Base-by-base conservation (phyloP, 345 rosid genomes). In the Bruguiera sexangula region DNA sequence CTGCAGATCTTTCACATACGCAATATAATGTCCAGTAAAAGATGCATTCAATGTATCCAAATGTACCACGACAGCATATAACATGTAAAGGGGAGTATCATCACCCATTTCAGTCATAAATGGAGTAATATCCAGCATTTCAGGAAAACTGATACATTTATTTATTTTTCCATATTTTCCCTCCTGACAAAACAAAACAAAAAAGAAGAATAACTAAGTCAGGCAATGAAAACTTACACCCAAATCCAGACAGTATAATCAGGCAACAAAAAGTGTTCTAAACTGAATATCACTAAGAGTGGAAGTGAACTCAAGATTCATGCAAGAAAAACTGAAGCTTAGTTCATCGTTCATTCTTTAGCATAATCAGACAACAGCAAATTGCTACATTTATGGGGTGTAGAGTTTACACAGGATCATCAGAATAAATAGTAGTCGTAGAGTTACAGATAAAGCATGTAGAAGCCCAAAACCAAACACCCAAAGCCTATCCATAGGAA, bases 11-110 rank as follows among this genome's bases (percentile, higher is more conserved):
- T 86, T 88, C 66, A 90, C 87, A 64, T 90, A 90, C 0, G 93
- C 89, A 16, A 90, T 86, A 77, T 90, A 90, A 71, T 90, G 96
- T 55, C 96, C 94, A 0, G 96, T 85, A 76, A 90, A 88, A 34
- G 92, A 88, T 68, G 92, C 96, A 65, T 90, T 88, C 77, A 82
- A 83, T n/a, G 86, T 85, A 77, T 90, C 96, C 78, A 88, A 75
- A 85, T 90, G 96, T 82, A 90, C 96, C 58, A 88, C 85, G 39
- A 87, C 94, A 50, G 86, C 92, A 69, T 90, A 90, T 46, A 90
- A 92, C 82, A 83, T 60, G 75, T 87, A 90, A 67, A 85, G 91
- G 6, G 92, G 96, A 80, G 96, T 92, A 73, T 78, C 73, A 75
- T 90, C 94, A 51, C 79, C 84, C 8, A 75, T 75, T 79, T 86